Conservation (phyloP, 2,329 filamentous ascomycete genomes). For the Colletotrichum liriopes region DNA sequence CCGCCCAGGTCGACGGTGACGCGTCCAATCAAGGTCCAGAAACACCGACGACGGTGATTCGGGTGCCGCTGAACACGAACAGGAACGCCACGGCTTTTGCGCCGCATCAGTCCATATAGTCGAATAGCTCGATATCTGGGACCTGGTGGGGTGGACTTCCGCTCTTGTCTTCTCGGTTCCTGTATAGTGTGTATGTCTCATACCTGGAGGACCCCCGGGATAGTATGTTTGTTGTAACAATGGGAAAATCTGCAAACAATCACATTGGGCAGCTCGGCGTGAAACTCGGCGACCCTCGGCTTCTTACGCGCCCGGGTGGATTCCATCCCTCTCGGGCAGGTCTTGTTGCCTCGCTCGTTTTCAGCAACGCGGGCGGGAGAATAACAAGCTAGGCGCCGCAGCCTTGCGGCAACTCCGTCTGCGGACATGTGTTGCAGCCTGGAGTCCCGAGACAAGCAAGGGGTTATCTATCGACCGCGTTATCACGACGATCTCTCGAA, state of each 20-base stretch:
- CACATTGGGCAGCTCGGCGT: constrained; percentile 1
- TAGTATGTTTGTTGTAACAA: background rate
- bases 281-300: constrained; percentile 27
- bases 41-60: constrained; percentile 1
- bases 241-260: constrained; percentile 22
- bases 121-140: constrained; percentile 11
- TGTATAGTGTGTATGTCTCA: background rate
- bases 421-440: constrained; percentile 10
- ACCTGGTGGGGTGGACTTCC: constrained; percentile 11
- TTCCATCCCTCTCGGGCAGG: background rate
- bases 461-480: background rate
- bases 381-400: constrained; percentile 19
- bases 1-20: background rate
- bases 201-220: background rate
- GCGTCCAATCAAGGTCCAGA: constrained; percentile 18
- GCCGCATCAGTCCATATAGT: background rate
- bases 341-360: constrained; percentile 35
- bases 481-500: constrained; percentile 24
- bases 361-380: constrained; percentile 28
- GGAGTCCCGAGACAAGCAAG: background rate
- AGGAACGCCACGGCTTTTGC: constrained; percentile 12
- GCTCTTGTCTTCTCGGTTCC: background rate
- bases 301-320: constrained; percentile 33
- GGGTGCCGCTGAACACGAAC: constrained; percentile 16
- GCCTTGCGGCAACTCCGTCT: constrained; percentile 30